Percentiles rank a stretch among this genome's conserved stretches.
These are phyloP conservation scores for Podospora bellae-mahoneyi DNA, from an alignment of 495 filamentous ascomycete species.

Conservation along the genomic window DNA sequence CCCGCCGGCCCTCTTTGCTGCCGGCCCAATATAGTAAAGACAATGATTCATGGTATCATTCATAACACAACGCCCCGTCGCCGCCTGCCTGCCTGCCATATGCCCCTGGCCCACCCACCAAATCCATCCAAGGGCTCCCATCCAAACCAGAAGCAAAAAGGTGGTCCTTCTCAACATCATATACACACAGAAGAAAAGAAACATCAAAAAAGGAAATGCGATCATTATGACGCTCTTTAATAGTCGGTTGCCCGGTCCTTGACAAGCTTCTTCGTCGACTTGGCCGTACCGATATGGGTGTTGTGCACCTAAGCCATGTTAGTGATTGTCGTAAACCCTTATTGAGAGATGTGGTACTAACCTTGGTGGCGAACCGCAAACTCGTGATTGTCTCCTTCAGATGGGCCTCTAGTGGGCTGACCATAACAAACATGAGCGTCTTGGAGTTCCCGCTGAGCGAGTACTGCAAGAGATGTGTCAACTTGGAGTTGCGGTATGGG, in stretches of 20 bases:
- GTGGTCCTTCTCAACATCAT: conserved; percentile 6
- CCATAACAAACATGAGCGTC: conserved; percentile 99
- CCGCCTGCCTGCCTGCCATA: conserved; percentile 8
- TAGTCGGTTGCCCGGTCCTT: conserved; percentile 7
- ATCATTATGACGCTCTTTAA: not conserved
- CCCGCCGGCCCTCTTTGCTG: not conserved
- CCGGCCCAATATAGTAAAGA: not conserved
- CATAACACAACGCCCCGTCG: conserved; percentile 2
- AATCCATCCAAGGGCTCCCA: not conserved
- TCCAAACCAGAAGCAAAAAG: conserved; percentile 12
- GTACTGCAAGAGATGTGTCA: conserved; percentile 94
- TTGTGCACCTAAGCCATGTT: conserved; percentile 60
- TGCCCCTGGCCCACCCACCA: not conserved
- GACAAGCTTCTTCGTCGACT: conserved; percentile 62
- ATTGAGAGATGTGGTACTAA: conserved; percentile 28
- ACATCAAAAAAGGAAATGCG: not conserved
- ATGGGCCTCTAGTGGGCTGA: conserved; percentile 87
- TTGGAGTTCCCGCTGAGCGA: conserved; percentile 93
- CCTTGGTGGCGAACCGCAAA: conserved; percentile 95
- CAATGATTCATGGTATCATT: conserved; percentile 23
- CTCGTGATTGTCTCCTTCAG: conserved; percentile 90
- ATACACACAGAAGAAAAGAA: conserved; percentile 14
- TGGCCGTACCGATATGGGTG: conserved; percentile 84
- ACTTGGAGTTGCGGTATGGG: conserved; percentile 93
- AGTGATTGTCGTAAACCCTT: not conserved